Conservation (phyloP, 164 flowering plant genomes). For the Cinnamomum chago region DNA sequence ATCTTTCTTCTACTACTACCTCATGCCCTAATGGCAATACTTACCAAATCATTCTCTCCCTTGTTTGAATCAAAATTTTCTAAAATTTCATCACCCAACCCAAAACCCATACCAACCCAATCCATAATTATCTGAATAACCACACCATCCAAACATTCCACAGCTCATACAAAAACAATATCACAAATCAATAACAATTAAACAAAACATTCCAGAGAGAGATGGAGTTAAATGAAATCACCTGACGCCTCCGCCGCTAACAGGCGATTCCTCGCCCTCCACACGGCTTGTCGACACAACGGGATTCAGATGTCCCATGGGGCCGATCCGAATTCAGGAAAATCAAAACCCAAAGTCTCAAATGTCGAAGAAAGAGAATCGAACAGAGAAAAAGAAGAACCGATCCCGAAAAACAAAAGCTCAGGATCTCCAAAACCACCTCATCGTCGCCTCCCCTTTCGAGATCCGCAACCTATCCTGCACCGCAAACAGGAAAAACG, state of each 20-base stretch:
- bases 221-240: constrained; percentile 15
- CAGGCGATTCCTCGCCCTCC: constrained; percentile 68
- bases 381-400: not conserved
- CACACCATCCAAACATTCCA: not conserved
- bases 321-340: not conserved
- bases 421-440: not conserved
- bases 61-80: not conserved
- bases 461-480: not conserved
- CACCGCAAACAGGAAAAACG: not conserved
- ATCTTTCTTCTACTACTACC: not conserved
- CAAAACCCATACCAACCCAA: not conserved
- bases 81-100: not conserved
- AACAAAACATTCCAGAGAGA: not conserved
- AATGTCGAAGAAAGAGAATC: not conserved
- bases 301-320: constrained; percentile 74
- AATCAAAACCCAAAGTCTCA: not conserved
- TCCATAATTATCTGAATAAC: not conserved
- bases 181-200: not conserved
- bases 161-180: not conserved
- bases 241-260: constrained; percentile 94
- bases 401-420: not conserved
- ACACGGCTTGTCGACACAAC: constrained; percentile 55
- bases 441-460: not conserved
- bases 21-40: not conserved
- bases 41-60: not conserved